A percentile compares a stretch with the other conserved stretches of the same genome.
Evolutionary conservation across 148 eudicot species (phyloP).

Genomic region (Persicaria maculosa): DNA sequence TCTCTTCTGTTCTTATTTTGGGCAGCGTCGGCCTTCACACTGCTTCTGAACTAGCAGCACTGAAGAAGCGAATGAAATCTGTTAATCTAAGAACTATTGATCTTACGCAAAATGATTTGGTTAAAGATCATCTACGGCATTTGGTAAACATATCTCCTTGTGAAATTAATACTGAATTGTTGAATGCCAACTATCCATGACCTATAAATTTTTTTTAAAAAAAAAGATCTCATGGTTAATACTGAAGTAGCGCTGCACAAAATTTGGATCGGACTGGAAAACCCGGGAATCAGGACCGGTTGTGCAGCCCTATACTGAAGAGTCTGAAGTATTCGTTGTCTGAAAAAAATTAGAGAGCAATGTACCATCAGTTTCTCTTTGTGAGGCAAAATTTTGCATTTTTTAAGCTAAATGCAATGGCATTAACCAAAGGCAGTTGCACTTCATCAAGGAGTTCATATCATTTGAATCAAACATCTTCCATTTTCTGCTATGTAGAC

Average conservation of each 20-base stretch:
- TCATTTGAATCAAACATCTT: neutral
- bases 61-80: constrained; percentile 74
- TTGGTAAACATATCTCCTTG: constrained; percentile 40
- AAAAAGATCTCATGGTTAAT: neutral
- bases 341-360: neutral
- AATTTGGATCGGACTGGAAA: too few species aligned
- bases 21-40: constrained; percentile 96
- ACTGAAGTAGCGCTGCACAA: too few species aligned
- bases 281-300: too few species aligned
- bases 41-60: constrained; percentile 56
- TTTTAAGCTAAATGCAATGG: neutral
- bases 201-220: neutral
- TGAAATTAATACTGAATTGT: neutral
- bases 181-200: neutral
- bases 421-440: neutral
- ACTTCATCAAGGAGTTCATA: neutral
- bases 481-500: neutral
- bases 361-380: neutral
- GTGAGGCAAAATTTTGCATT: too few species aligned
- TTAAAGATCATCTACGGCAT: constrained; percentile 93
- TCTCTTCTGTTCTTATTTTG: constrained; percentile 4
- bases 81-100: constrained; percentile 59
- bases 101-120: constrained; percentile 81
- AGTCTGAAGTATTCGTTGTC: neutral
- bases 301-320: too few species aligned